Conservation (phyloP, 768 basidiomycete genomes). For the Termitomyces sp. region DNA sequence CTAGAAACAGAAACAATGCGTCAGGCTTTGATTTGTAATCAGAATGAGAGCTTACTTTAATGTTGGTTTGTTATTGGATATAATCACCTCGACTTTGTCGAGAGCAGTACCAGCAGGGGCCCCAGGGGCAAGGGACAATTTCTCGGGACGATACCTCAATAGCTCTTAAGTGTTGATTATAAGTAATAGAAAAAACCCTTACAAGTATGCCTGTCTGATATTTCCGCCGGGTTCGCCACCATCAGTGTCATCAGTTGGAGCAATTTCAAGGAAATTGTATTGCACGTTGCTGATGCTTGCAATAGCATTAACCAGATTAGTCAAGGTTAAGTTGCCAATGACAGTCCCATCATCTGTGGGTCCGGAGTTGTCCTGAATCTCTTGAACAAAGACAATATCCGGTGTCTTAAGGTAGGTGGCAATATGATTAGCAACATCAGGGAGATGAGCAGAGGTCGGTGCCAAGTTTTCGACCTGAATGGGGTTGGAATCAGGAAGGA, state of each 20-base stretch:
- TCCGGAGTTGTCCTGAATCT: constrained; percentile 58
- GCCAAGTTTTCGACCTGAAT: constrained; percentile 50
- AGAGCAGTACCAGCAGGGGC: constrained; percentile 42
- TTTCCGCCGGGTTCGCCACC: constrained; percentile 61
- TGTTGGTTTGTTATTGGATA: constrained; percentile 24
- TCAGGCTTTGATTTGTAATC: background rate
- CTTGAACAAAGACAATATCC: constrained; percentile 59
- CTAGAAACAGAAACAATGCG: constrained; percentile 24
- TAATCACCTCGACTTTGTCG: constrained; percentile 33
- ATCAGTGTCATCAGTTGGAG: constrained; percentile 48
- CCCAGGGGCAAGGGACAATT: constrained; percentile 38
- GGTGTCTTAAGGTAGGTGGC: constrained; percentile 41
- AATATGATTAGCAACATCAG: constrained; percentile 48
- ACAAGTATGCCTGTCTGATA: constrained; percentile 55
- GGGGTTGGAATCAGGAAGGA: background rate
- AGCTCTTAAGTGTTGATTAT: background rate
- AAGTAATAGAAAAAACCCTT: constrained; percentile 12
- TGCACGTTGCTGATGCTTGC: constrained; percentile 31
- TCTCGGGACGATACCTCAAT: constrained; percentile 41
- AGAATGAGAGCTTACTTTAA: constrained; percentile 32
- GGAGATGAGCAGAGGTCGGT: constrained; percentile 42
- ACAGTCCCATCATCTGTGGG: constrained; percentile 47
- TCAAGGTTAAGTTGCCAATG: constrained; percentile 45
- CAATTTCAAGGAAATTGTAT: constrained; percentile 45
- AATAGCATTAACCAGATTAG: constrained; percentile 44